These are phyloP conservation scores for Aeminium ludgeri DNA, from an alignment of 495 filamentous ascomycete species.

Conservation along the genomic window DNA sequence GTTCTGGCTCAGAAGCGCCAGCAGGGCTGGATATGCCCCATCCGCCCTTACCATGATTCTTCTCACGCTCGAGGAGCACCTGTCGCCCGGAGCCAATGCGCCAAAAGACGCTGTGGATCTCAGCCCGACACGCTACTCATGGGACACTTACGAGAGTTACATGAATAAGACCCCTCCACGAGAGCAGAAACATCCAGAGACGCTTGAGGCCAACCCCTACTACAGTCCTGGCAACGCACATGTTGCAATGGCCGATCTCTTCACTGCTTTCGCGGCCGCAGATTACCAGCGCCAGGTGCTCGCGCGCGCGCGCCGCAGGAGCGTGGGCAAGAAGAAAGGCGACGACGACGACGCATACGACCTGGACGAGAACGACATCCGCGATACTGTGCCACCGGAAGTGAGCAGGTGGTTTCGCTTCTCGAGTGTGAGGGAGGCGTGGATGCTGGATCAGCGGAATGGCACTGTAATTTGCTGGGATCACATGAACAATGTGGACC, in stretches of 20 bases:
- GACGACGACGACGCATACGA: neutral
- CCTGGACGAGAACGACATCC: neutral
- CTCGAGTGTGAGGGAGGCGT: constrained; percentile 3
- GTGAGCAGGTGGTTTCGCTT: constrained; percentile 3
- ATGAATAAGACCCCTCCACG: neutral
- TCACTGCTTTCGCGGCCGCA: constrained; percentile 3
- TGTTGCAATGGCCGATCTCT: constrained; percentile 5
- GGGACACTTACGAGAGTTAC: no score
- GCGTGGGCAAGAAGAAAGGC: neutral
- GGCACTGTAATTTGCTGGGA: no score
- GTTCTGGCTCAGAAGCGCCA: constrained; percentile 9
- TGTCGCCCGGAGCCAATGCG: constrained; percentile 1
- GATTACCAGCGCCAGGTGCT: neutral
- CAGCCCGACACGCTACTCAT: no score
- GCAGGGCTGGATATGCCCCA: constrained; percentile 2
- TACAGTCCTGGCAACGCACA: constrained; percentile 2
- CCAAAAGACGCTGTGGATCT: constrained; percentile 4
- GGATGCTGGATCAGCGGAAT: neutral
- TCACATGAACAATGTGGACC: neutral
- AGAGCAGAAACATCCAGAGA: neutral
- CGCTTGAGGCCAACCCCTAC: neutral
- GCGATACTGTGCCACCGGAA: neutral
- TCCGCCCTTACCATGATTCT: constrained; percentile 4
- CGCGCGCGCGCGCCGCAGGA: neutral
- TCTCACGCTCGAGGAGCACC: neutral